A percentile compares a stretch with the other conserved stretches of the same genome.
phyloP scores from a whole-genome alignment of 1,284 basidiomycete species.

The Rhodotorula sp. region DNA sequence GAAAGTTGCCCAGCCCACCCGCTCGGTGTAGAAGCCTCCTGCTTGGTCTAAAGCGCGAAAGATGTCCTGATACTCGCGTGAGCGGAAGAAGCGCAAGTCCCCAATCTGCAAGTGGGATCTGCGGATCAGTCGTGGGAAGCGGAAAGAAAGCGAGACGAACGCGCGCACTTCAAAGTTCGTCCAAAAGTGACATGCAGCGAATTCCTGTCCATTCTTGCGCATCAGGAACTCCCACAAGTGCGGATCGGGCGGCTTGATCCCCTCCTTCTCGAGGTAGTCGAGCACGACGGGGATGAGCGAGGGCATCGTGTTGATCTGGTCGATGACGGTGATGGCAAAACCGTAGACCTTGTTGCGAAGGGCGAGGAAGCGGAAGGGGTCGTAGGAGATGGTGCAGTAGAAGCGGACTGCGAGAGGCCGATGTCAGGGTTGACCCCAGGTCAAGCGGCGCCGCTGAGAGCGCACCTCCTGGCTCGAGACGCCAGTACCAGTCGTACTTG shows the following conservation, averaged over 20 bases:
- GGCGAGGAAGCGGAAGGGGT: constrained; percentile 48
- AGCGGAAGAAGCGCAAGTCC: constrained; percentile 49
- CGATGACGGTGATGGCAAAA: constrained; percentile 50
- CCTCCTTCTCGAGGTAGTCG: constrained; percentile 45
- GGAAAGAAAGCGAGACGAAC: too few relatives aligned
- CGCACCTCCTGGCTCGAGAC: constrained; percentile 50
- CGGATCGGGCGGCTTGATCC: constrained; percentile 37
- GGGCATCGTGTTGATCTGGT: constrained; percentile 48
- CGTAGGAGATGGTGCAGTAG: constrained; percentile 50
- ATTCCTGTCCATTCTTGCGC: constrained; percentile 34
- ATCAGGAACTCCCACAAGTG: constrained; percentile 47
- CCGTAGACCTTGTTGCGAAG: constrained; percentile 46
- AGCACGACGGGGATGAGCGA: constrained; percentile 47
- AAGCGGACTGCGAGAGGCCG: constrained; percentile 41
- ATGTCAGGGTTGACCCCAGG: neutral
- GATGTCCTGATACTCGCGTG: constrained; percentile 47
- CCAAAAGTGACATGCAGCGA: constrained; percentile 50
- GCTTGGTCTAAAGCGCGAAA: constrained; percentile 49
- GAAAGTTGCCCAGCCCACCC: constrained; percentile 9
- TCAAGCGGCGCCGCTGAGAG: neutral
- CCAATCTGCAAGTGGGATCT: constrained; percentile 44
- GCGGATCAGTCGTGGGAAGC: neutral
- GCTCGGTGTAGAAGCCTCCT: constrained; percentile 47
- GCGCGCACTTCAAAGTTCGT: constrained; percentile 43
- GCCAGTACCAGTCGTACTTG: constrained; percentile 52